phyloP scores from a whole-genome alignment of 1,284 basidiomycete species.

The Malassezia furfur region DNA sequence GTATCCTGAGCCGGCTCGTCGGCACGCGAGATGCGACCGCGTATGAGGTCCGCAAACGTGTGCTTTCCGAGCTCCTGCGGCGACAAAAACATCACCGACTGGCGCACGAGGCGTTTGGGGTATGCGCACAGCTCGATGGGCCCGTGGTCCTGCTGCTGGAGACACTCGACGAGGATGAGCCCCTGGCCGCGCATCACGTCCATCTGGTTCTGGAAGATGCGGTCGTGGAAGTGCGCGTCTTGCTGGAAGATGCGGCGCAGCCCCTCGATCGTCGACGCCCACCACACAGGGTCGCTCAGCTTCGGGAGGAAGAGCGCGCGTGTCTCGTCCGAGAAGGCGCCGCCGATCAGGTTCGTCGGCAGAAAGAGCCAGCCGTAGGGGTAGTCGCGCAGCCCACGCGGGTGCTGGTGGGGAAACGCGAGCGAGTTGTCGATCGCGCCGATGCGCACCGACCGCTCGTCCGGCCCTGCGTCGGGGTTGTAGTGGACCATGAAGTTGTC shows the following conservation, averaged over 20 bases:
- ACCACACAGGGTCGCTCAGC: conserved; percentile 73
- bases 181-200: conserved; percentile 85
- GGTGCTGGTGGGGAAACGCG: conserved; percentile 65
- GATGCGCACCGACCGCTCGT: conserved; percentile 54
- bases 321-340: conserved; percentile 65
- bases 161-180: conserved; percentile 74
- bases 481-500: conserved; percentile 50
- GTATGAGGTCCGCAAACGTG: conserved; percentile 3
- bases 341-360: conserved; percentile 65
- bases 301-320: conserved; percentile 71
- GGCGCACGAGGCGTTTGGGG: conserved; percentile 36
- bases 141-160: conserved; percentile 61
- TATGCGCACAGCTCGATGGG: conserved; percentile 44
- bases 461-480: conserved; percentile 1
- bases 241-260: conserved; percentile 66
- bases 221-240: conserved; percentile 58
- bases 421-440: conserved; percentile 81
- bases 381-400: conserved; percentile 76
- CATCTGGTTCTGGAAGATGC: conserved; percentile 61
- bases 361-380: conserved; percentile 79
- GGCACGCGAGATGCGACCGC: not conserved
- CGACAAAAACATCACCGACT: conserved; percentile 10
- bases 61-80: conserved; percentile 1
- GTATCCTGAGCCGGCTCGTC: not conserved
- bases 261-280: conserved; percentile 73